Conservation (phyloP, 2,329 filamentous ascomycete species). For the Penicillium nordicum region DNA sequence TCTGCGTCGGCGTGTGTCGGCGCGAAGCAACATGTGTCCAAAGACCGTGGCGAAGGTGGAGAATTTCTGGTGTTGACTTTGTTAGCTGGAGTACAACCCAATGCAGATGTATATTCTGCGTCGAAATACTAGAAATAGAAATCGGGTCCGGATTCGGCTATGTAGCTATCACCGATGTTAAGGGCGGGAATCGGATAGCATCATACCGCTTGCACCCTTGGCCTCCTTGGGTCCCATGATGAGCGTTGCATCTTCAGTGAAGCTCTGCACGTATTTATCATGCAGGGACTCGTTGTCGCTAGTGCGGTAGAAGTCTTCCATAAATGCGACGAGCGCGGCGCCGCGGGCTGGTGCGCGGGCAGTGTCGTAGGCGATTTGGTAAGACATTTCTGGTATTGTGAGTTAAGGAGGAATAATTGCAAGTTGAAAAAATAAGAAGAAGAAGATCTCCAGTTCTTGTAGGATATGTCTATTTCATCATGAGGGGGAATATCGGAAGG, state of each 20-base stretch:
- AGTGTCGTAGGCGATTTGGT: constrained; percentile 29
- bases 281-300: constrained; percentile 37
- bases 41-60: constrained; percentile 32
- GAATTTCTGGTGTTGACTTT: constrained; percentile 27
- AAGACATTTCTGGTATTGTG: constrained; percentile 29
- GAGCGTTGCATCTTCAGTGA: constrained; percentile 36
- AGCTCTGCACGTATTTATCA: constrained; percentile 34
- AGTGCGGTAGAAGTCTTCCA: constrained; percentile 37
- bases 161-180: background rate
- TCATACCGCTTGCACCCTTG: constrained; percentile 31
- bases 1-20: constrained; percentile 28
- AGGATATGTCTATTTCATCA: constrained; percentile 9
- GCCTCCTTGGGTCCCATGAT: constrained; percentile 40
- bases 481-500: constrained; percentile 16
- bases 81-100: background rate
- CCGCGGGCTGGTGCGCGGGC: constrained; percentile 26
- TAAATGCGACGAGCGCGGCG: constrained; percentile 29
- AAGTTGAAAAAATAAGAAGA: background rate
- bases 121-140: no score
- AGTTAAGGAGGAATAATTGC: background rate
- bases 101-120: background rate
- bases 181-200: background rate
- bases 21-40: constrained; percentile 37
- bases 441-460: background rate
- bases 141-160: background rate